Evolutionary conservation across 139 green algal genomes (phyloP), one percentile per base, ranked within the genome.

Genomic region (Coccomyxa sp.): DNA sequence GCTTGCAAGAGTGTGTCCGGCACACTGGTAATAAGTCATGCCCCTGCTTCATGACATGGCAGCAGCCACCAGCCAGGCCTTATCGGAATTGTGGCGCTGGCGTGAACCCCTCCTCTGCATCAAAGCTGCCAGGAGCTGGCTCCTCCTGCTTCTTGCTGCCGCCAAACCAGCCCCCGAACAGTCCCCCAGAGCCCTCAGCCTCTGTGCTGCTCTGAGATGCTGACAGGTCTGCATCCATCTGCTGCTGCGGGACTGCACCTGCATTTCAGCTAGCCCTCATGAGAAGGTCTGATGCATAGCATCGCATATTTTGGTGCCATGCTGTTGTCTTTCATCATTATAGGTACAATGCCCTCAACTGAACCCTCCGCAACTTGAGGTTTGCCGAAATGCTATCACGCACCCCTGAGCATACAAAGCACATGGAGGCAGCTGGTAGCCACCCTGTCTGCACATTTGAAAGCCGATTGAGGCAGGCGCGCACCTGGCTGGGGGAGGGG

Each of bases 101-200:
- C 22, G 50, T 64, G 50, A 64, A 64, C 18, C 50, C 27, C 2
- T 64, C 50, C 5, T 64, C 50, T 3, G 27, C 22, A 22, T 22
- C 50, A 22, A 18, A 18, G 50, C 50, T 64, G 50, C 50, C 27
- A 22, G 50, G 50, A 18, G 64, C 64, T 33, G 29, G 10, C n/a
- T 36, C 76, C 78, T 64, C 27, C 2, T 64, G 18, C 50, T 64
- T 79, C 73, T 80, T 79, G 70, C 83, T 73, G 34, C 83, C 74
- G 75, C 76, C 70, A 78, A 88, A 83, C 87, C 78, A 83, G 39
- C 55, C 58, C 40, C 72, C 74, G 72, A 85, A 82, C 81, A 80
- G 83, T 73, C 79, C 79, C 78, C 36, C 89, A n/a, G 40, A 31
- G 44, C 31, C 55, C 27, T 54, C 36, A 55, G 68, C 1, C 39